Evolutionary conservation across 768 basidiomycete species (phyloP).

Genomic region (Dentipellis sp.): DNA sequence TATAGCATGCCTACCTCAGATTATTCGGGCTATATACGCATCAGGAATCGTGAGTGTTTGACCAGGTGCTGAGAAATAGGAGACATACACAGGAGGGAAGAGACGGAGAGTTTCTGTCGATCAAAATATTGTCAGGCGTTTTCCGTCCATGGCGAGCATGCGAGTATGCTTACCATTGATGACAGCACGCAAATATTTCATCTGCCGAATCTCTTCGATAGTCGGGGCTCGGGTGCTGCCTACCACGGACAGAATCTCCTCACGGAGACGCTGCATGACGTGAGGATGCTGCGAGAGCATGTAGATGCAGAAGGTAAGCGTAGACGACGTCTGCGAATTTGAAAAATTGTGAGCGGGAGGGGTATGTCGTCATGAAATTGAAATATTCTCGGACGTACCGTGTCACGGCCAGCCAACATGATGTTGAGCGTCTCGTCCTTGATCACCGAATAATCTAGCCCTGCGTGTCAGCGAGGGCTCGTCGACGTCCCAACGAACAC

Average conservation of each 20-base stretch:
- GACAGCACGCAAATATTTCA: constrained; percentile 22
- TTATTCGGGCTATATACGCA: background rate
- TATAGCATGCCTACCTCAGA: background rate
- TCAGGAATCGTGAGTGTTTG: background rate
- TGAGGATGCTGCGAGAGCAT: background rate
- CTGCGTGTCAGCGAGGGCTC: background rate
- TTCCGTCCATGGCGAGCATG: background rate
- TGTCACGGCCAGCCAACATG: constrained; percentile 21
- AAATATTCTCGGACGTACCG: constrained; percentile 19
- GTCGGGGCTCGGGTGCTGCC: constrained; percentile 12
- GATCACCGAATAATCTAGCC: background rate
- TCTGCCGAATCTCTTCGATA: constrained; percentile 24
- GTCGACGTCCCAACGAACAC: background rate
- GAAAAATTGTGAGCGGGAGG: background rate
- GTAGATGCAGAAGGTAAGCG: background rate
- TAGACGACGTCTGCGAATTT: background rate
- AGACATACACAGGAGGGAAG: background rate
- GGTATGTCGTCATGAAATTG: constrained; percentile 5
- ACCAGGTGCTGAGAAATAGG: background rate
- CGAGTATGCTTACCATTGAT: constrained; percentile 12
- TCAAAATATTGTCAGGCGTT: background rate
- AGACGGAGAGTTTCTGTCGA: background rate
- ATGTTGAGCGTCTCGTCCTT: constrained; percentile 20
- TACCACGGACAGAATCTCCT: background rate
- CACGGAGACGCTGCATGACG: background rate